Evolutionary conservation across 1,284 basidiomycete species (phyloP), one percentile per base, ranked within the genome.

Genomic region (Naganishia sp.): DNA sequence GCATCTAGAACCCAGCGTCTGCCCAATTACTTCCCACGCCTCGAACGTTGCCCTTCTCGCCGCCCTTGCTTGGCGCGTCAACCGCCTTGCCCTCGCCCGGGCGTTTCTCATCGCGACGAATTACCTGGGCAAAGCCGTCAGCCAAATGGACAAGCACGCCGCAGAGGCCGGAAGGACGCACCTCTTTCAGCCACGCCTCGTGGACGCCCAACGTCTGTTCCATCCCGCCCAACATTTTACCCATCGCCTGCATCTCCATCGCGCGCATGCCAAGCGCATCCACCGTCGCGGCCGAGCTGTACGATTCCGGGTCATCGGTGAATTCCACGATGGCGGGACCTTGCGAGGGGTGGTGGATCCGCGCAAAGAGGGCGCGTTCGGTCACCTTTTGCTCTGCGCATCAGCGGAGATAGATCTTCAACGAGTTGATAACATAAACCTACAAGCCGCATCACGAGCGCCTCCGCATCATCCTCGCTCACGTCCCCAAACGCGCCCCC

Each of bases 1-100:
- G 23, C n/a, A 25, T 18, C 52, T 63, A 68, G 28, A 66, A 68
- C 7, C 68, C 68, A 15, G 46, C 53, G 42, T 68, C 68, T 16
- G 50, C 50, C 68, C 68, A 68, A 21, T 68, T 63, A 21, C 54
- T 31, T 15, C 68, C 68, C 16, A 66, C 68, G 11, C 68, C 68
- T 5, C 65, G 55, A 11, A 65, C 49, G n/a, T 36, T 36, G 18
- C 45, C 65, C 46, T 52, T 39, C 46, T 50, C n/a, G 31, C 50
- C 44, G 53, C n/a, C 25, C 60, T 18, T 43, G 16, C 52, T 16
- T 21, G 43, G 55, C 36, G 6, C 39, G 21, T 36, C 36, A 2
- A 33, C 18, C 21, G 42, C 31, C 36, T 21, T 42, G 23, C n/a
- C 25, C 50, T 53, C 45, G n/a, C n/a, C 28, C 7, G 16, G 28